These are phyloP conservation scores for Chytriomyces hyalinus DNA, from an alignment of 192 early-diverging fungal genomes.

Conservation along the genomic window DNA sequence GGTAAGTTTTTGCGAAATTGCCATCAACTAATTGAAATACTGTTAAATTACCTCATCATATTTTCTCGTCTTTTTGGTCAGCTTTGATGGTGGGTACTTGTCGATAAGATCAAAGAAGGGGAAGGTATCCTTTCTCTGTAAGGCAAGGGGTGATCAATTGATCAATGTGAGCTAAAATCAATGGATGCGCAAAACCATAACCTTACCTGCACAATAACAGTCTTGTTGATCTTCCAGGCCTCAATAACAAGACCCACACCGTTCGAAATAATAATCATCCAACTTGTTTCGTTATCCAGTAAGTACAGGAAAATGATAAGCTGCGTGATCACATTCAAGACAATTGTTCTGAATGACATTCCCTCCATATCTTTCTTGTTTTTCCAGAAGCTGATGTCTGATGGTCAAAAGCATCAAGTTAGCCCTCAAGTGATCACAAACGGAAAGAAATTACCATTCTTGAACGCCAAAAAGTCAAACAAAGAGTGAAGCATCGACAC, in stretches of 20 bases:
- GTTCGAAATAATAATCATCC: slow-evolving; percentile 84
- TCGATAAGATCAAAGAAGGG: slow-evolving; percentile 60
- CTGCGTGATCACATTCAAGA: slow-evolving; percentile 83
- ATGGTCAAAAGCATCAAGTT: slow-evolving; percentile 14
- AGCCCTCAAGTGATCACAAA: slow-evolving; percentile 12
- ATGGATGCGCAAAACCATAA: slow-evolving; percentile 7
- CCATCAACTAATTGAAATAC: not conserved
- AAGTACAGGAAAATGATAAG: slow-evolving; percentile 88
- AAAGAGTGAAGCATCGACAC: slow-evolving; percentile 81
- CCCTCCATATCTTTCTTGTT: slow-evolving; percentile 80
- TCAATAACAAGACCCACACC: slow-evolving; percentile 85
- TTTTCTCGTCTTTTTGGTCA: slow-evolving; percentile 52
- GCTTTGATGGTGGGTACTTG: slow-evolving; percentile 53
- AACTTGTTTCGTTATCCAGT: slow-evolving; percentile 85
- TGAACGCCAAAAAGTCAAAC: slow-evolving; percentile 93
- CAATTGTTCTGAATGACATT: slow-evolving; percentile 79
- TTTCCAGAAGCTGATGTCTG: slow-evolving; percentile 91
- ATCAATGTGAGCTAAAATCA: not conserved
- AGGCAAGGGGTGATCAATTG: not conserved
- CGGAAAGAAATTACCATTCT: slow-evolving; percentile 70
- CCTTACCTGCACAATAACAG: slow-evolving; percentile 71
- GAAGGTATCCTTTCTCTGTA: slow-evolving; percentile 44
- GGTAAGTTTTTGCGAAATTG: not conserved
- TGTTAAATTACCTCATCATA: slow-evolving; percentile 53
- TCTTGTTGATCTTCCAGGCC: slow-evolving; percentile 89